Percentiles rank a stretch among this genome's conserved stretches.
Evolutionary conservation across 352 stramenopile species (phyloP).

Genomic region (Phytophthora nicotianae): DNA sequence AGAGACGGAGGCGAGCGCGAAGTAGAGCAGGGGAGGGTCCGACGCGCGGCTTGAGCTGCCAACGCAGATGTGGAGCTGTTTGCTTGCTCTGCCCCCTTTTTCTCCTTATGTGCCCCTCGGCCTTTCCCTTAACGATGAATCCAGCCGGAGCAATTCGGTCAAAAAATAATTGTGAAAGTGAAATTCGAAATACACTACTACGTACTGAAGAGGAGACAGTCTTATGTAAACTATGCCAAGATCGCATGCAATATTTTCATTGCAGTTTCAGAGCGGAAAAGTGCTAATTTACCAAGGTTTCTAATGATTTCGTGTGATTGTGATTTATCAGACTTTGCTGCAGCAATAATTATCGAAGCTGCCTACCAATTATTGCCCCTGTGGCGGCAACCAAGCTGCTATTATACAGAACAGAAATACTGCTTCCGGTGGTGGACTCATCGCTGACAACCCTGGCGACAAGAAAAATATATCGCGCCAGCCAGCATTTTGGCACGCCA

Average conservation of each 20-base stretch:
- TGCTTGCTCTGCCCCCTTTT: conserved; percentile 32
- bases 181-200: neutral
- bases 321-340: neutral
- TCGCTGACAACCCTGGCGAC: too few relatives aligned
- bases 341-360: too few relatives aligned
- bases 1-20: conserved; percentile 18
- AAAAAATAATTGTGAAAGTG: neutral
- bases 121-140: conserved; percentile 21
- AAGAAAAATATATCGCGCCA: too few relatives aligned
- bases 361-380: too few relatives aligned
- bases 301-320: neutral
- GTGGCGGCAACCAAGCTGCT: neutral
- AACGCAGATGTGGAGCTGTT: conserved; percentile 18
- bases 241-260: neutral
- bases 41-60: conserved; percentile 9
- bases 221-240: neutral
- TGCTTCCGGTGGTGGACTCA: too few relatives aligned
- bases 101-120: conserved; percentile 33
- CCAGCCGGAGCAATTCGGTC: neutral
- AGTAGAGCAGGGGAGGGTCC: conserved; percentile 9
- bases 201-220: too few relatives aligned
- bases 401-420: neutral
- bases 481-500: too few relatives aligned
- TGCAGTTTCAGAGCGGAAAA: neutral
- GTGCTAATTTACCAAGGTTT: neutral